phyloP scores from a whole-genome alignment of 2,329 filamentous ascomycete species.

The Daldinia sp. region DNA sequence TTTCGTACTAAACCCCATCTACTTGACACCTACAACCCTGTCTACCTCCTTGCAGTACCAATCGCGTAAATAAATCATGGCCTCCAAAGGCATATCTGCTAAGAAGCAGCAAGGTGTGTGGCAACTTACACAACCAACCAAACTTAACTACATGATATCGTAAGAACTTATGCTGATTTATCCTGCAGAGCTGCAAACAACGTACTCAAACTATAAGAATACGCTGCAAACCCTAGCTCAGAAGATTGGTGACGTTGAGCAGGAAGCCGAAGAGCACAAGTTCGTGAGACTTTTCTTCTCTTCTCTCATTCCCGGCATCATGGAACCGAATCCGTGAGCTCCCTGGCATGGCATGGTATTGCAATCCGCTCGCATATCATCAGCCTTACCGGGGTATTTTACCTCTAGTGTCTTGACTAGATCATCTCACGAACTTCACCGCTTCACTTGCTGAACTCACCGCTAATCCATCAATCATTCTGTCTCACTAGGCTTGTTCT shows the following conservation, averaged over 20 bases:
- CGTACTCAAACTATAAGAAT: conserved; percentile 80
- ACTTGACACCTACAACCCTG: conserved; percentile 1
- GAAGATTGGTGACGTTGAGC: conserved; percentile 97
- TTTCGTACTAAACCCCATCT: not conserved
- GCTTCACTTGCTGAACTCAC: conserved; percentile 48
- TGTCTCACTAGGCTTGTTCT: conserved; percentile 78
- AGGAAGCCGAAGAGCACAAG: conserved; percentile 98
- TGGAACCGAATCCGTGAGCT: conserved; percentile 12
- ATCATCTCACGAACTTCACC: conserved; percentile 43
- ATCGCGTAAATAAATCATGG: conserved; percentile 49
- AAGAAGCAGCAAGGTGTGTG: conserved; percentile 77
- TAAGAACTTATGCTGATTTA: conserved; percentile 33
- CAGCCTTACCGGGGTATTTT: conserved; percentile 32
- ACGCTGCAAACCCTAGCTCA: conserved; percentile 89
- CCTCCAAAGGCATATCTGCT: conserved; percentile 61
- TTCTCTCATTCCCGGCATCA: conserved; percentile 32
- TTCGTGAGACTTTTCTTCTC: conserved; percentile 57
- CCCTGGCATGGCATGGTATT: conserved; percentile 6
- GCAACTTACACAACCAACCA: conserved; percentile 2
- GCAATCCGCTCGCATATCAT: conserved; percentile 21
- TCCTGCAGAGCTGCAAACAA: conserved; percentile 74
- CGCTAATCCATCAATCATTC: conserved; percentile 43
- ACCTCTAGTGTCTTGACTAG: conserved; percentile 34
- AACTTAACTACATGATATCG: not conserved
- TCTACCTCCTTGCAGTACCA: not conserved